A percentile compares a stretch with the other conserved stretches of the same genome.
phyloP scores from a whole-genome alignment of 169 alveolate genomes.

The Plasmodium falciparum region DNA sequence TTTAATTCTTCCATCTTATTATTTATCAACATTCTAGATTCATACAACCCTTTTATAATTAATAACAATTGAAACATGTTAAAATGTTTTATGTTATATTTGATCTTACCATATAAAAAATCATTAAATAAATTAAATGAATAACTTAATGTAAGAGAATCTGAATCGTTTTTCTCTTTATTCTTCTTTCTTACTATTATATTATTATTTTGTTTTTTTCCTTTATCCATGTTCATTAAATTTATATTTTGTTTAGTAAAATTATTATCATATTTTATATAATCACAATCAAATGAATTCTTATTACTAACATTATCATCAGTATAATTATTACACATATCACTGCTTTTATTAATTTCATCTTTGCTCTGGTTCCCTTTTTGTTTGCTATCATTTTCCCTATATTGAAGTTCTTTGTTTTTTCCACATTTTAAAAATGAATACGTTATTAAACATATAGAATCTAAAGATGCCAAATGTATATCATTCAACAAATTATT shows the following conservation, averaged over 20 bases:
- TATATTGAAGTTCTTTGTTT: not conserved
- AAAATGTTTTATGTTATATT: slow-evolving; percentile 40
- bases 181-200: not conserved
- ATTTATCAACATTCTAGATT: slow-evolving; percentile 31
- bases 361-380: not conserved
- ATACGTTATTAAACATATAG: slow-evolving; percentile 31
- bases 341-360: not conserved
- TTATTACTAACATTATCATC: not conserved
- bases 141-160: not conserved
- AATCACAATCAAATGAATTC: not conserved
- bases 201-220: not conserved
- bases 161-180: not conserved
- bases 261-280: not conserved
- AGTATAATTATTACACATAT: not conserved
- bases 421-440: slow-evolving; percentile 34
- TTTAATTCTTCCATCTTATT: slow-evolving; percentile 38
- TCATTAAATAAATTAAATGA: slow-evolving; percentile 54
- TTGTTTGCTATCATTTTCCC: not conserved
- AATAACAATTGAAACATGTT: slow-evolving; percentile 33
- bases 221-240: not conserved
- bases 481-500: slow-evolving; percentile 36
- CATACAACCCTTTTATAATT: slow-evolving; percentile 50
- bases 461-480: slow-evolving; percentile 27
- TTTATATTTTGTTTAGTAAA: no score
- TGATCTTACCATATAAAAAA: slow-evolving; percentile 67